Base-by-base conservation (phyloP, 2,329 filamentous ascomycete genomes). In the Claviceps digitariae region DNA sequence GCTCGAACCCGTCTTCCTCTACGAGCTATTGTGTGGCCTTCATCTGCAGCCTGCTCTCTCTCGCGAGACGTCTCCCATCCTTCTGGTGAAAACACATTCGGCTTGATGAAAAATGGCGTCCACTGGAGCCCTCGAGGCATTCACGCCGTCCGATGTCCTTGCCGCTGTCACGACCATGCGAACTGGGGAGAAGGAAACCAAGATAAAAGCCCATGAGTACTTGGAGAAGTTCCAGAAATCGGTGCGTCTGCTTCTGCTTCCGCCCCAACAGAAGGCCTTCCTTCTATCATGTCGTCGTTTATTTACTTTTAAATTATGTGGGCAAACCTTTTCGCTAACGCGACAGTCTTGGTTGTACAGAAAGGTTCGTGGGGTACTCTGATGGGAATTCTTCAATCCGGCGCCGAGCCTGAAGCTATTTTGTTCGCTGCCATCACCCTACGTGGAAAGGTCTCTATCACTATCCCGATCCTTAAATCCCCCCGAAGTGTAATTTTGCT, bases 211-310 rank as follows among this genome's bases (percentile, higher is more conserved):
- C 56, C 90, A 96, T 66, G 83, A 91, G 67, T 98, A 85, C 67
- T 77, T 98, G 56, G 87, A 95, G 72, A 84, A 82, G 62, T 98
- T 97, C 72, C 93, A 98, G 79, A 98, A 98, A 81, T 97, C 93
- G 69, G 91, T 95, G 71, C 53, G 69, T 63, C 15, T 21, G 23
- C 9, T 7, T 34, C 10, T 34, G 31, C 31, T 34, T 34, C 27
- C 9, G 27, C 27, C 2, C 27, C 10, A 4, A 25, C 5, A 8
- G 43, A 38, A 8, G 43, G n/a, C 1, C 36, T n/a, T 36, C 2
- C 4, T 29, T 34, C 23, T 36, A 9, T 29, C 40, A 4, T 29
- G 5, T 7, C 27, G 5, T 6, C n/a, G 23, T 15, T 49, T 15
- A 25, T 27, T 36, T 8, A 1, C 36, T 13, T 31, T 47, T 21